Evolutionary conservation across 208 protist genomes (phyloP).

Genomic region (Leishmania lainsoni): DNA sequence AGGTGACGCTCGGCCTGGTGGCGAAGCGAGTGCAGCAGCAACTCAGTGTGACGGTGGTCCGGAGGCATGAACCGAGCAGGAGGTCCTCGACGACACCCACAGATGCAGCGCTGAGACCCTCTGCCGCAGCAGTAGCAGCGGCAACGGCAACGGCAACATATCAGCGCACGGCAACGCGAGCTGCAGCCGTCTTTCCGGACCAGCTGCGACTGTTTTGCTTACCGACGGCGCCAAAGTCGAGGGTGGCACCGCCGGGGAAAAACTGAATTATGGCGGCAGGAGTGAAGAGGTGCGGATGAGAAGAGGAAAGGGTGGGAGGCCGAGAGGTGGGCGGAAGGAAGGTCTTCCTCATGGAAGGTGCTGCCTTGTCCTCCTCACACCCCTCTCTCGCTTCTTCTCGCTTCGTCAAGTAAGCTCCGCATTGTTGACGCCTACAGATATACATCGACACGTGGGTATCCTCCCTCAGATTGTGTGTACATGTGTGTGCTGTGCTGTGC

Average conservation of each 20-base stretch:
- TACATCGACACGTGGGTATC: neutral
- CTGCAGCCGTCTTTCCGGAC: slow-evolving; percentile 11
- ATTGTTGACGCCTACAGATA: neutral
- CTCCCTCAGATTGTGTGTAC: neutral
- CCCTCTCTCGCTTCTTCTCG: too few relatives aligned
- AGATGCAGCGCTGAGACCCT: neutral
- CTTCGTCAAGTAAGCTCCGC: neutral
- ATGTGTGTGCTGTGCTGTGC: neutral
- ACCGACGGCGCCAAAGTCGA: neutral
- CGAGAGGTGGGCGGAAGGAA: neutral
- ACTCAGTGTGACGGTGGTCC: neutral
- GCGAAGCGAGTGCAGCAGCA: slow-evolving; percentile 29
- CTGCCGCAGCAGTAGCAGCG: neutral
- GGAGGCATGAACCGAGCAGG: neutral
- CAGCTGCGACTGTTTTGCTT: slow-evolving; percentile 26
- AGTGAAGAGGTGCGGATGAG: neutral
- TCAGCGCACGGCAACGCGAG: slow-evolving; percentile 5
- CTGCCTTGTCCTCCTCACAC: neutral
- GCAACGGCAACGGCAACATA: neutral
- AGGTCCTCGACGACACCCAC: neutral
- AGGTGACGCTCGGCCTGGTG: slow-evolving; percentile 48
- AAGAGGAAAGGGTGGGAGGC: neutral
- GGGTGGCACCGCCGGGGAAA: neutral
- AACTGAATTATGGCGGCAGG: neutral
- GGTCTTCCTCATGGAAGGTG: neutral